Base-by-base conservation (phyloP, 176 grass and related monocot species). In the Aegilops longissima region DNA sequence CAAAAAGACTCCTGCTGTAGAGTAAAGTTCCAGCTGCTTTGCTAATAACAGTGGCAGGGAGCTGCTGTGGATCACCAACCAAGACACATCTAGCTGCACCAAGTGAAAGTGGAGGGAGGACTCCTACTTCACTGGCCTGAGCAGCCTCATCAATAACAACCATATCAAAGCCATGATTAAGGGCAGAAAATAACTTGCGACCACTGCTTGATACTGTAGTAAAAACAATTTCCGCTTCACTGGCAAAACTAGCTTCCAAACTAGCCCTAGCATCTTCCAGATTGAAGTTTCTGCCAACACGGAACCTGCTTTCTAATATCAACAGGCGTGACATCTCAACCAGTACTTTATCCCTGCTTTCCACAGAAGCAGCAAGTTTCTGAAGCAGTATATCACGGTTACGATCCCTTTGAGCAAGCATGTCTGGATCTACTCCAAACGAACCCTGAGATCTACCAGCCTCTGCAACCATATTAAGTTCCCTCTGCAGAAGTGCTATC, bases 151-250 rank as follows among this genome's bases (percentile, higher is more conserved):
- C 97, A 75, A 99, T 97, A 52, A 99, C 97, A 9, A 99, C 94
- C 97, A 99, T 99, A 90, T 99, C 97, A 74, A 99, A 99, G 65
- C 97, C 97, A 90, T 99, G 97, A 83, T 82, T 97, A 29, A 99
- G 90, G 45, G 92, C 92, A 80, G 97, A 99, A 87, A 99, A 99
- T 83, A 99, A 87, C 79, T 93, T 99, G 18, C 97, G 92, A 14
- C 97, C 97, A 40, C 94, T 96, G 80, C 97, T 99, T 39, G 97
- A 99, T 36, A 99, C 97, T 20, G 97, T 99, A 73, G 97, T 99
- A 79, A 99, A 99, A 85, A 99, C 97, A 87, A 99, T 99, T 88
- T 99, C 97, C 52, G 97, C 97, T 91, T 99, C 97, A 33, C 96
- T 99, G 21, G 97, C 94, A 61, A 99, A 99, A 82, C 94, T 99